phyloP scores from a whole-genome alignment of 345 rosid species.

The Cardiospermum halicacabum region DNA sequence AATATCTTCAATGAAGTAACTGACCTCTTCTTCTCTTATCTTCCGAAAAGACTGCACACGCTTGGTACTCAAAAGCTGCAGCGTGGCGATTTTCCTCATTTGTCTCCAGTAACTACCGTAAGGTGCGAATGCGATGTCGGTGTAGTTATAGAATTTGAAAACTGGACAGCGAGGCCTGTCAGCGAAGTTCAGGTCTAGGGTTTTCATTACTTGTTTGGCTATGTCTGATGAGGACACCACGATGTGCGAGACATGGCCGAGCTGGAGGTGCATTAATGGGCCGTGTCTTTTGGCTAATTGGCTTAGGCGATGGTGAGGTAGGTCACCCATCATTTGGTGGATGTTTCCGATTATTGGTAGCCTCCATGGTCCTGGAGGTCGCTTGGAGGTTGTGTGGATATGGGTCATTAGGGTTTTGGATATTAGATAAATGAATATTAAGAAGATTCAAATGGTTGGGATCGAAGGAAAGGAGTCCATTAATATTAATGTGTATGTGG shows the following conservation, averaged over 20 bases:
- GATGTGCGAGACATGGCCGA: slow-evolving; percentile 27
- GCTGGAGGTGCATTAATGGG: slow-evolving; percentile 32
- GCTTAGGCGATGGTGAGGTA: slow-evolving; percentile 24
- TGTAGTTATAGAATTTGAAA: slow-evolving; percentile 18
- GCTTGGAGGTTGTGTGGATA: neutral
- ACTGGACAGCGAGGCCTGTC: slow-evolving; percentile 24
- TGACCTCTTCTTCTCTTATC: slow-evolving; percentile 18
- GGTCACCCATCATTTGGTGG: slow-evolving; percentile 1
- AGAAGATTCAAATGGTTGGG: too few species aligned
- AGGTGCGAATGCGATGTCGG: slow-evolving; percentile 28
- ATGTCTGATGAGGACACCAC: slow-evolving; percentile 28
- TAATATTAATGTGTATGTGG: too few species aligned
- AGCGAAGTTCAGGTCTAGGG: slow-evolving; percentile 26
- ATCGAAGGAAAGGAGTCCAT: too few species aligned
- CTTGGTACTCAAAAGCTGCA: slow-evolving; percentile 19
- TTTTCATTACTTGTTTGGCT: slow-evolving; percentile 24
- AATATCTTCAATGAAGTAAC: slow-evolving; percentile 13
- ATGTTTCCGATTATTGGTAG: neutral
- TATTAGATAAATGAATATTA: too few species aligned
- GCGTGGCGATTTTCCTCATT: slow-evolving; percentile 15
- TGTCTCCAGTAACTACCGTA: slow-evolving; percentile 26
- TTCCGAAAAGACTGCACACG: slow-evolving; percentile 12
- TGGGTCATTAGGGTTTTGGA: too few species aligned
- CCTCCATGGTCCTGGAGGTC: neutral
- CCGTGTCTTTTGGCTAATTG: slow-evolving; percentile 16